Base-by-base conservation (phyloP, 2,329 filamentous ascomycete species). In the Fusarium citri region DNA sequence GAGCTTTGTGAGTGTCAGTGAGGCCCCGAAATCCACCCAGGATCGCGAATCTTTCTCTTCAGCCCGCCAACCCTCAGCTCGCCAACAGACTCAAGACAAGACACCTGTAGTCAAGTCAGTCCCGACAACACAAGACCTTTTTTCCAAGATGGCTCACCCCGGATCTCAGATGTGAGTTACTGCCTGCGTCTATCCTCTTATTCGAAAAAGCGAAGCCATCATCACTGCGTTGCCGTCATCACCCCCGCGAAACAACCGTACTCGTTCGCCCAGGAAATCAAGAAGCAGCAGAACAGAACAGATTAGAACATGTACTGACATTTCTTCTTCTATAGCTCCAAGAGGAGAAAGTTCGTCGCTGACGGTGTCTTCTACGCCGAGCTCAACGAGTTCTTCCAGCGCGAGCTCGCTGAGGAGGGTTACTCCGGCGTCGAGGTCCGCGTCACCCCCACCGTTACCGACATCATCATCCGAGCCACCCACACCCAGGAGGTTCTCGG, bases 351-450 rank as follows among this genome's bases (percentile, higher is more conserved):
- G 91, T 95, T 94, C 88, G 92, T 95, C 83, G 93, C 92, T 78
- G 96, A 99, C 87, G 96, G 96, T 91, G 96, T 99, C 82, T 99
- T 99, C 93, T 99, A 98, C 87, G 96, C 96, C 89, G 96, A 99
- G 88, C 89, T 99, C 86, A 99, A 99, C 92, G 96, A 99, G 89
- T 99, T 99, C 92, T 99, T 99, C 94, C 96, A 98, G 91, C 95
- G 96, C 86, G 96, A 99, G 88, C 90, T 99, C 83, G 96, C 96
- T 83, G 96, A 99, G 91, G 97, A 99, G 89, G 96, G 96, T 80
- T 99, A 99, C 91, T 99, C 96, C 63, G 96, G 96, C 84, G 96
- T 99, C 84, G 97, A 99, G 89, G 96, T 99, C 88, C 94, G 97
- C 89, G 96, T 99, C 80, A 99, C 96, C 79, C 96, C 96, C 78